Conservation (phyloP, 1,284 basidiomycete species). For the Polyporus tsugae region DNA sequence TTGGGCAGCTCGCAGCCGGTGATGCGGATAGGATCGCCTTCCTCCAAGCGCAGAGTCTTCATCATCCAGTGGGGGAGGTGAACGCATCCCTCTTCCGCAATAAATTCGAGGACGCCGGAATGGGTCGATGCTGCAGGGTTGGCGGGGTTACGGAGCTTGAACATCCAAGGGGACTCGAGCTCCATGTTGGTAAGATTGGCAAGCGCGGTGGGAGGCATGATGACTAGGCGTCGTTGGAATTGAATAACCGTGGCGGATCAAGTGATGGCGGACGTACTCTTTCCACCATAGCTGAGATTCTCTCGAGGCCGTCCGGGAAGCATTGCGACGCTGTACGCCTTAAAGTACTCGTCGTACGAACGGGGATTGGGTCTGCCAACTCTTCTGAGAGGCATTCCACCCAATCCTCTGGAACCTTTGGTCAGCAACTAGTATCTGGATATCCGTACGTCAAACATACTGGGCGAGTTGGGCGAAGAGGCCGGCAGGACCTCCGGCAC, state of each 20-base stretch:
- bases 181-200: constrained; percentile 91
- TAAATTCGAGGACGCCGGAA: constrained; percentile 98
- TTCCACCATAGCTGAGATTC: constrained; percentile 95
- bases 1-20: constrained; percentile 90
- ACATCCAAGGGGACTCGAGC: constrained; percentile 95
- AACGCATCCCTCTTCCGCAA: constrained; percentile 95
- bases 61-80: constrained; percentile 99
- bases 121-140: constrained; percentile 92
- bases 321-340: constrained; percentile 89
- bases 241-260: constrained; percentile 5
- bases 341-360: constrained; percentile 83
- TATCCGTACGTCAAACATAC: constrained; percentile 43
- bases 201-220: constrained; percentile 96
- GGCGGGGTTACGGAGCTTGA: constrained; percentile 90
- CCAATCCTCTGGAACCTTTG: constrained; percentile 55
- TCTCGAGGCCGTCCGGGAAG: constrained; percentile 83
- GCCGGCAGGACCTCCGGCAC: constrained; percentile 50
- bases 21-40: constrained; percentile 95
- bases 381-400: constrained; percentile 54
- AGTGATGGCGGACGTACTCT: constrained; percentile 74
- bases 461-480: constrained; percentile 71
- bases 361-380: constrained; percentile 61
- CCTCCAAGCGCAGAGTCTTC: constrained; percentile 91
- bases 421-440: constrained; percentile 9
- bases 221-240: constrained; percentile 66